phyloP scores from a whole-genome alignment of 441 rosid genomes.

The Biscutella laevigata region DNA sequence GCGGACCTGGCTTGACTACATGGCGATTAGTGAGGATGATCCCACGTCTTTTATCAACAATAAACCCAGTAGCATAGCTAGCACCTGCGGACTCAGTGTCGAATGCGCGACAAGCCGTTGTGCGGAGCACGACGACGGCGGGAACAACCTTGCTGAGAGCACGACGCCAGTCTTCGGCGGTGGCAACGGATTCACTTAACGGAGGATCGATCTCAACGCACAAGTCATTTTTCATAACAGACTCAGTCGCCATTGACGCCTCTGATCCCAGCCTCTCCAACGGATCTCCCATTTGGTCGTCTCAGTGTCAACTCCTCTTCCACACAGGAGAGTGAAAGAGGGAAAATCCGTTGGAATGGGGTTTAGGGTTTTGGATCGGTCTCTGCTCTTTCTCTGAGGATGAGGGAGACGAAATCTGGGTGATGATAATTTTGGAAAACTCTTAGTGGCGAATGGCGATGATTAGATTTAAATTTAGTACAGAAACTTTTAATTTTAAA shows the following conservation, averaged over 20 bases:
- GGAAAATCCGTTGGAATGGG: conserved; percentile 17
- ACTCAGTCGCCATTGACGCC: conserved; percentile 37
- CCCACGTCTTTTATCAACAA: conserved; percentile 83
- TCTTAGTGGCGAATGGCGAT: too few relatives aligned
- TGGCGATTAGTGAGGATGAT: conserved; percentile 95
- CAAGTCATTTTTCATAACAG: conserved; percentile 46
- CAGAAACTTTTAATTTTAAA: too few relatives aligned
- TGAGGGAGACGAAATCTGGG: too few relatives aligned
- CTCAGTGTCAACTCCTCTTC: conserved; percentile 2
- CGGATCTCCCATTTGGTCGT: conserved; percentile 48
- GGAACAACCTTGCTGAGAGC: conserved; percentile 67
- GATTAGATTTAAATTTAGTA: too few relatives aligned
- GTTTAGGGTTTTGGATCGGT: conserved; percentile 29
- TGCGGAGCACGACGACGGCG: conserved; percentile 77
- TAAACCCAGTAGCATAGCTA: conserved; percentile 76
- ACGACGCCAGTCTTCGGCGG: conserved; percentile 83
- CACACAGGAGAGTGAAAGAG: conserved; percentile 2
- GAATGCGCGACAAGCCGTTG: conserved; percentile 77
- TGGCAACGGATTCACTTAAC: conserved; percentile 37
- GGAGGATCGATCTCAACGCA: conserved; percentile 71
- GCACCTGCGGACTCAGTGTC: conserved; percentile 72
- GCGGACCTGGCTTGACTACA: conserved; percentile 77
- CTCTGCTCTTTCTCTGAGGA: neutral
- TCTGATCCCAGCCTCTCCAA: conserved; percentile 49
- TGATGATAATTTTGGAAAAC: too few relatives aligned